Percentiles rank a stretch among this genome's conserved stretches.
phyloP scores from a whole-genome alignment of 768 basidiomycete genomes.

The Boletus subcaerulescens region DNA sequence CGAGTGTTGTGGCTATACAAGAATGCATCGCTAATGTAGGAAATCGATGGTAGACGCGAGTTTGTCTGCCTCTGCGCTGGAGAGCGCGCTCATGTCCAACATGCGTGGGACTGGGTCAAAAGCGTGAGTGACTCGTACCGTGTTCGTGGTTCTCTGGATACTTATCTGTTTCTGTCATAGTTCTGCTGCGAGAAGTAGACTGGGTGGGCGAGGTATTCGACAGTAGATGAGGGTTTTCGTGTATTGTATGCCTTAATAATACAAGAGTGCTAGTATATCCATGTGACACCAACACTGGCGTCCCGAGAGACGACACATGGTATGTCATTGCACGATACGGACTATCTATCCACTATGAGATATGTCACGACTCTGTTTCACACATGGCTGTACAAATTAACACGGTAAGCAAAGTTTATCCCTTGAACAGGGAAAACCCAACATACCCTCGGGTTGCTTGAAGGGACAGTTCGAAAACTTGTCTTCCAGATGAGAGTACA shows the following conservation, averaged over 20 bases:
- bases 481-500: background rate
- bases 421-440: too few relatives aligned
- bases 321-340: too few relatives aligned
- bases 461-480: background rate
- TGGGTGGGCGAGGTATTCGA: slow-evolving; percentile 25
- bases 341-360: too few relatives aligned
- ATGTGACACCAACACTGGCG: too few relatives aligned
- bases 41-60: slow-evolving; percentile 51
- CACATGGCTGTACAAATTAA: too few relatives aligned
- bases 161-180: slow-evolving; percentile 18
- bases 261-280: too few relatives aligned
- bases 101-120: slow-evolving; percentile 63
- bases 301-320: too few relatives aligned
- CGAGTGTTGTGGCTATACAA: background rate
- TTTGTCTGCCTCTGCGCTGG: slow-evolving; percentile 74
- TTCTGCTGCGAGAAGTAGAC: slow-evolving; percentile 35
- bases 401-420: too few relatives aligned
- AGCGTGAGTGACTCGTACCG: slow-evolving; percentile 48
- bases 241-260: slow-evolving; percentile 3
- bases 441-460: too few relatives aligned
- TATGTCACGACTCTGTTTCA: too few relatives aligned
- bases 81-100: slow-evolving; percentile 78
- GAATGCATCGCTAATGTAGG: background rate
- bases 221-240: slow-evolving; percentile 18
- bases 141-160: background rate